A percentile compares a stretch with the other conserved stretches of the same genome.
These are phyloP conservation scores for Pseudozyma thailandica DNA, from an alignment of 1,284 basidiomycete genomes.

Conservation along the genomic window DNA sequence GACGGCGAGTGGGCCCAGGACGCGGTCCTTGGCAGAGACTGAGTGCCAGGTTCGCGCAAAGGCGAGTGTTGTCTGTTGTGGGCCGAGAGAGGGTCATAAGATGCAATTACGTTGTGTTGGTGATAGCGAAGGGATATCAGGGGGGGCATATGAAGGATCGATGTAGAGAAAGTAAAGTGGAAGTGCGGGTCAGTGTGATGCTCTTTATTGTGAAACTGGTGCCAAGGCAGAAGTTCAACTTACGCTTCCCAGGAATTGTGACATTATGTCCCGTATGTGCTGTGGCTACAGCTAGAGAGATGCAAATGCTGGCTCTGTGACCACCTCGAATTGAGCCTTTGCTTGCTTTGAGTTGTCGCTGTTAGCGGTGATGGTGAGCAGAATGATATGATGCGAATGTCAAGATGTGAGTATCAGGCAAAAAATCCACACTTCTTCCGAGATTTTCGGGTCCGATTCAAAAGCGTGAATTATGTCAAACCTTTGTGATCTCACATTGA, in stretches of 20 bases:
- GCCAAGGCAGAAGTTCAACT: slow-evolving; percentile 6
- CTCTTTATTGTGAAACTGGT: background rate
- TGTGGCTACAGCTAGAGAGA: background rate
- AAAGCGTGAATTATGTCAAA: background rate
- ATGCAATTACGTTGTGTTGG: background rate
- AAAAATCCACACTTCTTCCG: slow-evolving; percentile 35
- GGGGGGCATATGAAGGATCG: background rate
- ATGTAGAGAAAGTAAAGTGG: background rate
- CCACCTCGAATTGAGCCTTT: background rate
- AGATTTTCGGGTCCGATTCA: slow-evolving; percentile 26
- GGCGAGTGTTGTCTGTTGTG: slow-evolving; percentile 88
- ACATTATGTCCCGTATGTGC: slow-evolving; percentile 20
- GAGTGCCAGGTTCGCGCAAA: slow-evolving; percentile 96
- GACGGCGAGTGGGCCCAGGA: slow-evolving; percentile 91
- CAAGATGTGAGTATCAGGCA: slow-evolving; percentile 10
- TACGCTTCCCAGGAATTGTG: slow-evolving; percentile 51
- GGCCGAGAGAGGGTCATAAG: too few species aligned
- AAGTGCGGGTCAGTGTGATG: background rate
- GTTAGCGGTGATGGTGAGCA: slow-evolving; percentile 11
- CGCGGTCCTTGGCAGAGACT: slow-evolving; percentile 86
- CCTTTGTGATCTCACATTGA: too few species aligned
- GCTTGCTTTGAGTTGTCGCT: background rate
- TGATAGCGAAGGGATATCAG: background rate
- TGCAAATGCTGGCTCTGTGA: background rate
- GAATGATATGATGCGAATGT: background rate